Conservation (phyloP, 192 early-diverging fungal genomes). For the Paraglomus occultum region DNA sequence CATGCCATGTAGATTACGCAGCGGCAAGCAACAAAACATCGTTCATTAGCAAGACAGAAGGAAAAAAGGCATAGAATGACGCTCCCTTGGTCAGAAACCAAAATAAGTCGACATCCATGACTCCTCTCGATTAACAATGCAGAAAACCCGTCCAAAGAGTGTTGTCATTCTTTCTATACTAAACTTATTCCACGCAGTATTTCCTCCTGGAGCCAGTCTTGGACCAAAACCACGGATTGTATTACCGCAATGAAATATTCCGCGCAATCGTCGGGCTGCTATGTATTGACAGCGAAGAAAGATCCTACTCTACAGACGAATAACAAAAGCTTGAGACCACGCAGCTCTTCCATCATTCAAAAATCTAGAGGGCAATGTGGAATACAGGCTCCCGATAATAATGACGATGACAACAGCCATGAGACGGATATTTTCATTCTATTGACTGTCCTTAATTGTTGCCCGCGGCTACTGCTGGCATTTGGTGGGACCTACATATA, state of each 20-base stretch:
- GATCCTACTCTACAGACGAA: conserved; percentile 8
- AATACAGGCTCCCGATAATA: neutral
- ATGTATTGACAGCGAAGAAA: conserved; percentile 17
- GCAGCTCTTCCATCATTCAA: neutral
- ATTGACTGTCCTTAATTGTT: conserved; percentile 11
- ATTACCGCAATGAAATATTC: no score
- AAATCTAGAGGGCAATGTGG: neutral
- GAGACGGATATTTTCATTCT: conserved; percentile 18
- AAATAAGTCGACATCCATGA: conserved; percentile 16
- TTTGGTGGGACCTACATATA: conserved; percentile 31
- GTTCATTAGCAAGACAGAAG: neutral
- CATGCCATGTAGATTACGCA: conserved; percentile 28
- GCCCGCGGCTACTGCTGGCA: conserved; percentile 32
- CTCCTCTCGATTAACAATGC: neutral
- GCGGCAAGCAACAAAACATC: conserved; percentile 28
- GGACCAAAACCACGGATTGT: no score
- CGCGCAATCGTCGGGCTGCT: no score
- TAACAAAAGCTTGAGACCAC: neutral
- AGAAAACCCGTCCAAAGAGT: conserved; percentile 14
- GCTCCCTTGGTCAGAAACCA: neutral
- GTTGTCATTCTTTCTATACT: conserved; percentile 26
- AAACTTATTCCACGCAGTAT: neutral
- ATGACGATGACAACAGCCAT: conserved; percentile 21
- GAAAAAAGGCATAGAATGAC: neutral
- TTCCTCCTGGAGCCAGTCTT: conserved; percentile 13